Evolutionary conservation across 176 grass and related monocot species (phyloP).

Genomic region (Alopecurus myosuroides): DNA sequence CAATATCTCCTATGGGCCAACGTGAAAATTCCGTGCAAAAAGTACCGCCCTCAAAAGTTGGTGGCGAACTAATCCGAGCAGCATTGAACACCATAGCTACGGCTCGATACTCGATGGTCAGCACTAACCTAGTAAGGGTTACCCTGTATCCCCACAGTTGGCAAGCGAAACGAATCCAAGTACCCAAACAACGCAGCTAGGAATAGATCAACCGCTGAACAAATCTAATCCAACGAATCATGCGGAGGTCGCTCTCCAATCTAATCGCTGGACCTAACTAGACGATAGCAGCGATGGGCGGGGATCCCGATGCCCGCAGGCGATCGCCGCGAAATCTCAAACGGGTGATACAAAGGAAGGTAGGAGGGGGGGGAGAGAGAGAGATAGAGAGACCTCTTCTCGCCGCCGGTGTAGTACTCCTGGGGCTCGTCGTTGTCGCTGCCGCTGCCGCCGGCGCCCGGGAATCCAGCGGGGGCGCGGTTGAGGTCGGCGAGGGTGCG

Average conservation of each 20-base stretch:
- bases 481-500: constrained; percentile 89
- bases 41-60: neutral
- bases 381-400: constrained; percentile 61
- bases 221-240: neutral
- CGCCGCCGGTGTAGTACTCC: constrained; percentile 98
- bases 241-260: neutral
- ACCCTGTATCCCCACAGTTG: neutral
- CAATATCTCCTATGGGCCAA: neutral
- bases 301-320: constrained; percentile 4
- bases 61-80: neutral
- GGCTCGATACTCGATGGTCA: neutral
- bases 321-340: constrained; percentile 19
- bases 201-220: neutral
- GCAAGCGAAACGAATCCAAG: neutral
- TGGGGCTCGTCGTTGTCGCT: constrained; percentile 77
- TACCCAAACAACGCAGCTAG: neutral
- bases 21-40: neutral
- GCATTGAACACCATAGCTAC: neutral
- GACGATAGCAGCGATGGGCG: neutral
- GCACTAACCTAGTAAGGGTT: neutral
- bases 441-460: constrained; percentile 33
- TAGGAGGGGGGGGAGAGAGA: neutral
- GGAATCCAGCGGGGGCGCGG: constrained; percentile 46
- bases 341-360: no score
- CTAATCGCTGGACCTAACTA: neutral